Evolutionary conservation across 2,329 filamentous ascomycete species (phyloP).

Genomic region (Diaporthe citrichinensis): DNA sequence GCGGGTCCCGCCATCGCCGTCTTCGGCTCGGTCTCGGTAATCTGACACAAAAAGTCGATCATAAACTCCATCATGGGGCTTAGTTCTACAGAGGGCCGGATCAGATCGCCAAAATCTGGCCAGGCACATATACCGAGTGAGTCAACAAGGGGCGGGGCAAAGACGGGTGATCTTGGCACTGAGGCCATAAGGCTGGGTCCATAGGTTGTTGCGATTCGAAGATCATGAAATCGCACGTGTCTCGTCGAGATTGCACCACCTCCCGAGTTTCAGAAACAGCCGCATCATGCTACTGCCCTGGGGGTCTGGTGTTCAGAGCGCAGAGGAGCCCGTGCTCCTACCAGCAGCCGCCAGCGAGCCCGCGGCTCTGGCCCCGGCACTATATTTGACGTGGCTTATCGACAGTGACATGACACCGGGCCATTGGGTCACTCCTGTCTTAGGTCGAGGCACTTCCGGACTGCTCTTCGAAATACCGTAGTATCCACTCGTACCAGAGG

Average conservation of each 20-base stretch:
- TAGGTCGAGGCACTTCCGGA: slow-evolving; percentile 11
- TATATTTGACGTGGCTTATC: slow-evolving; percentile 30
- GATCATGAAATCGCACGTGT: slow-evolving; percentile 35
- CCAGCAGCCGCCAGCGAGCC: slow-evolving; percentile 22
- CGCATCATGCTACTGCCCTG: slow-evolving; percentile 26
- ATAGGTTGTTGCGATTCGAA: slow-evolving; percentile 29
- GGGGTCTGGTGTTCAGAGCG: background rate
- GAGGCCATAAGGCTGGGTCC: slow-evolving; percentile 22
- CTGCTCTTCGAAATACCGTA: slow-evolving; percentile 9
- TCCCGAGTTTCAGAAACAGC: slow-evolving; percentile 15
- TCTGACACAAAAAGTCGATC: slow-evolving; percentile 28
- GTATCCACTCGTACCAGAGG: slow-evolving; percentile 5
- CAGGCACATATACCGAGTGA: slow-evolving; percentile 23
- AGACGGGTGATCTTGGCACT: slow-evolving; percentile 27
- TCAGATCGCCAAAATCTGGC: background rate
- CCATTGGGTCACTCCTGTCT: slow-evolving; percentile 33
- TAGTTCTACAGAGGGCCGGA: slow-evolving; percentile 14
- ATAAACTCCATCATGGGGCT: slow-evolving; percentile 15
- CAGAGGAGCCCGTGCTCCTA: slow-evolving; percentile 31
- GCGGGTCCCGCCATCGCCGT: slow-evolving; percentile 30
- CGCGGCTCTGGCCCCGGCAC: slow-evolving; percentile 28
- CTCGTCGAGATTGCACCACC: slow-evolving; percentile 29
- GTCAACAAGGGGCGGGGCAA: slow-evolving; percentile 30
- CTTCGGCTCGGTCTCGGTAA: slow-evolving; percentile 31
- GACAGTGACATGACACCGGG: slow-evolving; percentile 18